Evolutionary conservation across 805 yeast genomes (phyloP).

Genomic region (Starmerella potacharoeniae): DNA sequence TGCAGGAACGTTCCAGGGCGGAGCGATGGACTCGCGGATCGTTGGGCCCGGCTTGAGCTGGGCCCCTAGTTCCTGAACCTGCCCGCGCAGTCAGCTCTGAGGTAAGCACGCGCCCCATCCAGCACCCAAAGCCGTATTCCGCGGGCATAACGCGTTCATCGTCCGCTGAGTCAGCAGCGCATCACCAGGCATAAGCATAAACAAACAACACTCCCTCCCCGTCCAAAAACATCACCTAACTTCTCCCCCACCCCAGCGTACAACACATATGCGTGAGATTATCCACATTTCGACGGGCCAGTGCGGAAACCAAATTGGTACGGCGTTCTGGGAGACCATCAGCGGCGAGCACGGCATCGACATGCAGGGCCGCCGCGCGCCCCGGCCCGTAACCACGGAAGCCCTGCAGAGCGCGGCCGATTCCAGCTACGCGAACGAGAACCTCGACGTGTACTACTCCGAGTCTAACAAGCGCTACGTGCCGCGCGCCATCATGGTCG

Average conservation of each 20-base stretch:
- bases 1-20: no score
- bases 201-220: conserved; percentile 6
- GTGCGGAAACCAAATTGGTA: conserved; percentile 90
- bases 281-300: conserved; percentile 96
- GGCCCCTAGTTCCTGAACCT: no score
- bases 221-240: not conserved
- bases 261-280: conserved; percentile 32
- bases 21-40: no score
- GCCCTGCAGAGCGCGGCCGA: conserved; percentile 5
- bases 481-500: conserved; percentile 86
- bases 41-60: no score
- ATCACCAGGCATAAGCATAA: not conserved
- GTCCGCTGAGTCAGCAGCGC: not conserved
- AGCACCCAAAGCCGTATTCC: not conserved
- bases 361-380: conserved; percentile 25
- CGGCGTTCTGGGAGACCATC: conserved; percentile 35
- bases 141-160: not conserved
- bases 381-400: not conserved
- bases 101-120: no score
- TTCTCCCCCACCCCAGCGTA: not conserved
- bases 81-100: no score
- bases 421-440: conserved; percentile 29
- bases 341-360: conserved; percentile 34
- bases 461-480: conserved; percentile 75
- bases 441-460: conserved; percentile 73